Base-by-base conservation (phyloP, 2,329 filamentous ascomycete species). In the Claviceps maximensis region DNA sequence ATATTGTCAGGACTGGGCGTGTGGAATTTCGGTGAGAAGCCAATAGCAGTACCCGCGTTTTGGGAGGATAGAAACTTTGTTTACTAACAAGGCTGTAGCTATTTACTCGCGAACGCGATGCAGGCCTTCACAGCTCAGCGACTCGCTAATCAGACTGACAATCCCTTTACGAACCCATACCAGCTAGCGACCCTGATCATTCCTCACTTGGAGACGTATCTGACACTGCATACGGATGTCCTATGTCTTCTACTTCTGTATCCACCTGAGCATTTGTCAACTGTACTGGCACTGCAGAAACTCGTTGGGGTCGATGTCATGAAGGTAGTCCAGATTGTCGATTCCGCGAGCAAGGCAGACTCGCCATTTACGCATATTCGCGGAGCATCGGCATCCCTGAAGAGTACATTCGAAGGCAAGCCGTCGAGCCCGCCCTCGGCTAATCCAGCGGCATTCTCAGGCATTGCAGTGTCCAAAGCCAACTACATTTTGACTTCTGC, bases 221-320 rank as follows among this genome's bases (percentile, higher is more conserved):
- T 84, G 49, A 71, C 74, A 4, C 67, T 72, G 1, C 77, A 82
- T 57, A 60, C 71, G 2, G 67, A 73, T 40, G 74, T 78, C 21
- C 74, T 74, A 10, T 76, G 83, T 53, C 71, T 84, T 0, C 63
- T 84, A 5, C 68, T 84, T 9, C 77, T 83, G 53, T 84, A 80
- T 56, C 74, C 79, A 0, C 65, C 74, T 0, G 74, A 77, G 49
- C 76, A 83, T 56, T 69, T 84, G 2, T 59, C 74, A 2, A 80
- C 79, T 3, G 69, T 83, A 2, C 61, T 82, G 4, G 78, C 79
- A 0, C 64, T 84, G 5, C 80, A 81, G 56, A 72, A 72, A 50
- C 69, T 84, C 5, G 69, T 82, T 5, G 80, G 81, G 2, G 67
- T 69, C 1, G 73, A 79, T 36, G 60, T 79, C 23, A 69, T 84